phyloP scores from a whole-genome alignment of 2,329 filamentous ascomycete species.

The Penicillium palitans region DNA sequence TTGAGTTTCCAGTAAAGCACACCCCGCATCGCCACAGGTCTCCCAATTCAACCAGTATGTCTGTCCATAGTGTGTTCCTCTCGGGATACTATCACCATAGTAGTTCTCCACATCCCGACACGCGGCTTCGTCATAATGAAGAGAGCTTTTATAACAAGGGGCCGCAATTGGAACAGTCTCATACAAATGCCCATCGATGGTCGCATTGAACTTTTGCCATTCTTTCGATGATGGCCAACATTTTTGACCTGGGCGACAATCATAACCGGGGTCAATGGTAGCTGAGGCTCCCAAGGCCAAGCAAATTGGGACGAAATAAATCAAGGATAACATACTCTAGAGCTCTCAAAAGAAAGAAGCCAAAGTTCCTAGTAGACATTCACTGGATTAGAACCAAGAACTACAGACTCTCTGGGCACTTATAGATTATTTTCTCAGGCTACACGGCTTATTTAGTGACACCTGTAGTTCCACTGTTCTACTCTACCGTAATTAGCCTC shows the following conservation, averaged over 20 bases:
- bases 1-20: background rate
- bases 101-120: constrained; percentile 3
- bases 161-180: constrained; percentile 11
- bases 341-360: background rate
- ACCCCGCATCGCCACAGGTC: background rate
- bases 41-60: constrained; percentile 13
- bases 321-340: background rate
- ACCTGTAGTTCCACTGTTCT: background rate
- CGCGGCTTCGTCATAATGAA: background rate
- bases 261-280: background rate
- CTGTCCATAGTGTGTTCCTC: constrained; percentile 3
- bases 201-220: constrained; percentile 13
- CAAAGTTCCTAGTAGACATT: background rate
- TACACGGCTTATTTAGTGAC: background rate
- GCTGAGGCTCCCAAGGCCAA: background rate
- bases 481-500: background rate
- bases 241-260: constrained; percentile 1
- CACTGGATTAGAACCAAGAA: background rate
- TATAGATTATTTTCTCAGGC: background rate
- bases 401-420: background rate
- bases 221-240: constrained; percentile 7
- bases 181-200: constrained; percentile 4
- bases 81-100: constrained; percentile 1
- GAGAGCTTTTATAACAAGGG: constrained; percentile 8
- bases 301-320: background rate